A percentile compares a stretch with the other conserved stretches of the same genome.
phyloP scores from a whole-genome alignment of 116 monocot species.

The Zostera marina region DNA sequence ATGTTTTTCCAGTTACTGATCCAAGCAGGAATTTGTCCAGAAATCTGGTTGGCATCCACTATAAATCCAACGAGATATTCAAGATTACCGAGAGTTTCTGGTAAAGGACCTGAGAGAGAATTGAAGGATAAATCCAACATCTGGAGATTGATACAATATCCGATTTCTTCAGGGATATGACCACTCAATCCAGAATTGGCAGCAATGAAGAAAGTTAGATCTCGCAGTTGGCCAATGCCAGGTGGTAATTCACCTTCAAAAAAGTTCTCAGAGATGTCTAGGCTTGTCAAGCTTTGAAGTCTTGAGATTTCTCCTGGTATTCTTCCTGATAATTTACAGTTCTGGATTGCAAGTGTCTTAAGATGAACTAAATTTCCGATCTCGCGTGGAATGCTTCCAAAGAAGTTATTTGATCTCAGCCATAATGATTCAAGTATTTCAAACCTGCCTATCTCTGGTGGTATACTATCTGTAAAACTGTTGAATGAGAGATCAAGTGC shows the following conservation, averaged over 20 bases:
- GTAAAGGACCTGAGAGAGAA: conserved; percentile 54
- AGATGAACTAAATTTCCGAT: conserved; percentile 17
- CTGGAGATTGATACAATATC: conserved; percentile 38
- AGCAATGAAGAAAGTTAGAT: conserved; percentile 26
- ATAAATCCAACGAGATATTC: conserved; percentile 41
- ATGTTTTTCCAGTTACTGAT: conserved; percentile 50
- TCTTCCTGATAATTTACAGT: conserved; percentile 14
- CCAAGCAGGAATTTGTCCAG: conserved; percentile 53
- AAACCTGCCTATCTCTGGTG: conserved; percentile 42
- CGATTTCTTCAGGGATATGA: conserved; percentile 39
- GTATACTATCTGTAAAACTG: conserved; percentile 46
- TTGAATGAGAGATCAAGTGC: conserved; percentile 75
- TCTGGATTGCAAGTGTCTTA: conserved; percentile 6
- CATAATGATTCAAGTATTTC: conserved; percentile 33
- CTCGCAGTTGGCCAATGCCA: conserved; percentile 6
- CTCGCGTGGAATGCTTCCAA: conserved; percentile 50
- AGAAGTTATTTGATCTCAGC: conserved; percentile 53
- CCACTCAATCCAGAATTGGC: conserved; percentile 52
- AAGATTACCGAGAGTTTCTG: conserved; percentile 33
- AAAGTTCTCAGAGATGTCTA: conserved; percentile 8
- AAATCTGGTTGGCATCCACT: conserved; percentile 60
- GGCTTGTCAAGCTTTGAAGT: conserved; percentile 2
- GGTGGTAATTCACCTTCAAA: conserved; percentile 13
- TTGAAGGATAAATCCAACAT: conserved; percentile 73
- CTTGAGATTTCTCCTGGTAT: conserved; percentile 14